Percentiles rank a stretch among this genome's conserved stretches.
phyloP scores from a whole-genome alignment of 1,139 yeast genomes.

The Tardiomyces digboiensis region DNA sequence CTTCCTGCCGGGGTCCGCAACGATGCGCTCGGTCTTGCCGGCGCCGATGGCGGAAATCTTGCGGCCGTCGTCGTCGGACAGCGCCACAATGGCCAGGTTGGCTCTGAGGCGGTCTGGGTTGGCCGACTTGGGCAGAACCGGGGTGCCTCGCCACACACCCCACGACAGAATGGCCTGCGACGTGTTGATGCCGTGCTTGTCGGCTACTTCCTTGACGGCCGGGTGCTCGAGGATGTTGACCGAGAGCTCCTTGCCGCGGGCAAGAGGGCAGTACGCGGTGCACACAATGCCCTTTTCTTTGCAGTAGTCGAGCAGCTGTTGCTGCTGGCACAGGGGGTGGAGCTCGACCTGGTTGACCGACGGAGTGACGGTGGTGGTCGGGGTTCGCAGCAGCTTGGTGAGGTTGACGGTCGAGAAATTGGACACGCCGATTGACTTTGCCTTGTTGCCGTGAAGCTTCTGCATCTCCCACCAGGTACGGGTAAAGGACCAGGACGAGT shows the following conservation, averaged over 20 bases:
- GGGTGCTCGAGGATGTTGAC: slow-evolving; percentile 28
- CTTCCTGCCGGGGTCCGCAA: slow-evolving; percentile 2
- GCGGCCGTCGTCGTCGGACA: slow-evolving; percentile 44
- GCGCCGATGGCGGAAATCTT: slow-evolving; percentile 12
- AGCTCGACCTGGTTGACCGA: slow-evolving; percentile 70
- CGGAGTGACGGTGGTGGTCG: slow-evolving; percentile 48
- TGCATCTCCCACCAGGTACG: slow-evolving; percentile 46
- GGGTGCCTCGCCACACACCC: slow-evolving; percentile 57
- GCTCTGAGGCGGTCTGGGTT: slow-evolving; percentile 46
- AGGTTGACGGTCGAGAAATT: slow-evolving; percentile 44
- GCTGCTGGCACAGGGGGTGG: slow-evolving; percentile 71
- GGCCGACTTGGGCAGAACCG: slow-evolving; percentile 63
- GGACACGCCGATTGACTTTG: slow-evolving; percentile 57
- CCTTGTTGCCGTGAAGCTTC: slow-evolving; percentile 38
- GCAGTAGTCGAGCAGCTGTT: slow-evolving; percentile 47
- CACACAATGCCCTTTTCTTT: slow-evolving; percentile 45
- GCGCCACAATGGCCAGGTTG: slow-evolving; percentile 42
- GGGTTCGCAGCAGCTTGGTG: slow-evolving; percentile 34
- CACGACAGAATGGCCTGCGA: slow-evolving; percentile 48
- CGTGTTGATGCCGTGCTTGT: slow-evolving; percentile 41
- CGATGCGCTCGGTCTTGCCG: slow-evolving; percentile 35
- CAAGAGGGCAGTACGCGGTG: slow-evolving; percentile 79
- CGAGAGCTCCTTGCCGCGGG: slow-evolving; percentile 27
- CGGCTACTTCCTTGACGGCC: slow-evolving; percentile 41
- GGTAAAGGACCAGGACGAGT: slow-evolving; percentile 34